Evolutionary conservation across 2,329 filamentous ascomycete genomes (phyloP), one percentile per base, ranked within the genome.

Genomic region (Trematosphaeria pertusa): DNA sequence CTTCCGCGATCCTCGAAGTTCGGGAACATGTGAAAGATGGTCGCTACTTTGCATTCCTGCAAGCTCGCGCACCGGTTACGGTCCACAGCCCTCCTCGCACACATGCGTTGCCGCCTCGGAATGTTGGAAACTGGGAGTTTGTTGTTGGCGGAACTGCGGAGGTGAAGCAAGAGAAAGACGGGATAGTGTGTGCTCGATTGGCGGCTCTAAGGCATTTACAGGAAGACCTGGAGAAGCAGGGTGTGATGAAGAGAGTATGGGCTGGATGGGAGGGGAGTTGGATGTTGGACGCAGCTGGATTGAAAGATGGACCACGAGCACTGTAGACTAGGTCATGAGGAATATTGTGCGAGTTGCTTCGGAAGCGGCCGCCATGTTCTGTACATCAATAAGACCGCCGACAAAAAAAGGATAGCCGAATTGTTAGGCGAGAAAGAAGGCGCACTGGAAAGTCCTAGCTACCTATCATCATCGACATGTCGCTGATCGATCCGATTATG

Each of bases 151-250:
- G 48, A n/a, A 37, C 32, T 10, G 45, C 44, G 1, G 37, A 48
- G 15, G 44, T 37, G 33, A 36, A 9, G 41, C 38, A 22, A 43
- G 34, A 19, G 31, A 31, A 35, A 38, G 42, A 31, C 4, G 17
- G 19, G 43, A 45, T 14, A 43, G 42, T 31, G 45, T 7, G 47
- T 47, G 46, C 32, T 5, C 17, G 42, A 20, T 26, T 56, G 17
- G 43, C 36, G 32, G 53, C 53, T 7, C 28, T 56, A 28, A 54
- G 52, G 37, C 28, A 46, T 11, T 21, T 56, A 10, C 37, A 44
- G 14, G 31, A 45, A 7, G 50, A 20, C 2, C n/a, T 56, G 4
- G 47, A 51, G 36, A 46, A 24, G 7, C 50, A 48, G 28, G 52
- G 44, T 32, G 24, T 37, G 11, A 30, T 46, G 43, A 22, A 30